Evolutionary conservation across 441 rosid species (phyloP), one percentile per base, ranked within the genome.

Genomic region (Populus hybrid): DNA sequence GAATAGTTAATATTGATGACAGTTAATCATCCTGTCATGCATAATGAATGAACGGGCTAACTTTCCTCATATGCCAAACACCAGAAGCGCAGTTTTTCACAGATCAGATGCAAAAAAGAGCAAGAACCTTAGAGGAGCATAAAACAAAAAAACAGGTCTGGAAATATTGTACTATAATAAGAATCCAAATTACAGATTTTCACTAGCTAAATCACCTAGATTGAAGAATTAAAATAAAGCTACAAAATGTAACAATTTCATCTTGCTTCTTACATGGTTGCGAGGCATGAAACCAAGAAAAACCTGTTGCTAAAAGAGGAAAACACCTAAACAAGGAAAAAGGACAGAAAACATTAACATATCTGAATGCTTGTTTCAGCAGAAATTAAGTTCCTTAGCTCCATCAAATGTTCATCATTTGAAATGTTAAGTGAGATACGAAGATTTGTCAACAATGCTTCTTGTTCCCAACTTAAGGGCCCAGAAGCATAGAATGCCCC

Each of bases 391-490:
- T 85, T 88, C 86, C 87, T 91, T 84, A 94, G 82, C 92, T 87
- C 92, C 84, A 78, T 79, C 91, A 89, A 86, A 86, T 92, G 92
- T 82, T 90, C 97, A 83, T 90, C 93, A 78, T 87, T 85, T 35
- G 94, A 90, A 81, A 90, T 87, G 83, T 90, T 88, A 80, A 94
- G 93, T 67, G 90, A 84, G 77, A 79, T 78, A 46, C 88, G 89
- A 23, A 90, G 92, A 83, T 86, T 88, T 28, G 93, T 88, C 88
- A 90, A 70, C 66, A 88, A 81, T 75, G 80, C 78, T 88, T 92
- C 93, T 82, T 89, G 91, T 82, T 90, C 97, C 97, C 97, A 91
- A 80, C 89, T 89, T 74, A 92, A 69, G 77, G 94, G 90, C 72
- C 97, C 96, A 85, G 93, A 91, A 76, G 88, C 90, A 82, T 83